phyloP scores from a whole-genome alignment of 2,329 filamentous ascomycete species.

The Colletotrichum eleusines region DNA sequence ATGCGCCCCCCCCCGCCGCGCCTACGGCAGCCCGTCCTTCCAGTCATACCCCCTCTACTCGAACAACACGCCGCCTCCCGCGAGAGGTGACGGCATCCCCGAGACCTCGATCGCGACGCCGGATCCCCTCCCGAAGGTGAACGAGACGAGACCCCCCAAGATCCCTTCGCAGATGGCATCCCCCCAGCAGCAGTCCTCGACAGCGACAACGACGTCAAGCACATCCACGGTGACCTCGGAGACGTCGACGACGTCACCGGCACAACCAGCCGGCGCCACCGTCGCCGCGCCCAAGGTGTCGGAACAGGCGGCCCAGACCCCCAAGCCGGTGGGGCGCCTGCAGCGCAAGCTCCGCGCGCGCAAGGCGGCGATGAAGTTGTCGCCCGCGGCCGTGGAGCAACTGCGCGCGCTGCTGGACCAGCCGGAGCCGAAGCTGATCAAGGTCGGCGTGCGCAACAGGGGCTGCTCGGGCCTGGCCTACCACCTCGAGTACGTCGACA shows the following conservation, averaged over 20 bases:
- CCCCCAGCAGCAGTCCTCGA: slow-evolving; percentile 33
- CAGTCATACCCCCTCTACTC: slow-evolving; percentile 65
- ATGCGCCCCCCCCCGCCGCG: slow-evolving; percentile 35
- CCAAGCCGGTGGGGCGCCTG: slow-evolving; percentile 55
- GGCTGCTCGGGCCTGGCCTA: slow-evolving; percentile 96
- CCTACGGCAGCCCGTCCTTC: slow-evolving; percentile 53
- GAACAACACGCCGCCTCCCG: slow-evolving; percentile 53
- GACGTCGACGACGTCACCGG: slow-evolving; percentile 5
- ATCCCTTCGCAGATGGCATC: slow-evolving; percentile 41
- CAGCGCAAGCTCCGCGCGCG: slow-evolving; percentile 74
- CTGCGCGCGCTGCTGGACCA: slow-evolving; percentile 82
- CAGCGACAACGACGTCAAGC: slow-evolving; percentile 36
- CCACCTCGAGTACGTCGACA: slow-evolving; percentile 94
- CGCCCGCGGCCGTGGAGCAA: slow-evolving; percentile 82
- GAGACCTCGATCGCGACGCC: slow-evolving; percentile 63
- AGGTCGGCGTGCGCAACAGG: slow-evolving; percentile 92
- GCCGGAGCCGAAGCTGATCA: slow-evolving; percentile 91
- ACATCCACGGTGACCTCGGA: slow-evolving; percentile 25
- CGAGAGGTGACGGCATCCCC: slow-evolving; percentile 58
- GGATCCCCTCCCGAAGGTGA: slow-evolving; percentile 60
- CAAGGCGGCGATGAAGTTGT: slow-evolving; percentile 92
- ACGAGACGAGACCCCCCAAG: slow-evolving; percentile 64
- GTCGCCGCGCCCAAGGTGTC: slow-evolving; percentile 29
- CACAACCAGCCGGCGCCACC: not conserved
- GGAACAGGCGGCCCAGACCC: slow-evolving; percentile 43